A percentile compares a stretch with the other conserved stretches of the same genome.
These are phyloP conservation scores for Gynostemma pentaphyllum DNA, from an alignment of 306 rosid genomes.

Conservation along the genomic window DNA sequence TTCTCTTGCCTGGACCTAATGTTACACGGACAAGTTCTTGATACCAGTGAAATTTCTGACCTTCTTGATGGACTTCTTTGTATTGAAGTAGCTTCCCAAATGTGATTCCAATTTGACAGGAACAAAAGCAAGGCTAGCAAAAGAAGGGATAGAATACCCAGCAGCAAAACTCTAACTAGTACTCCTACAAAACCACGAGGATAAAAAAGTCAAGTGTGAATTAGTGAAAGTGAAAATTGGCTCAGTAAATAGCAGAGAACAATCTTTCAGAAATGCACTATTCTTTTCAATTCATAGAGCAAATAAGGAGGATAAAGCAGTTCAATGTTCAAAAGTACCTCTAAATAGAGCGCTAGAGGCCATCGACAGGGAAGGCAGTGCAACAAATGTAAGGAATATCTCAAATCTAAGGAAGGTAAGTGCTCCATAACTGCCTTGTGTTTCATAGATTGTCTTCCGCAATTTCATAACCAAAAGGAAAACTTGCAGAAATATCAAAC, in stretches of 20 bases:
- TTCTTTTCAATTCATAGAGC: not conserved
- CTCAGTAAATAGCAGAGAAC: not conserved
- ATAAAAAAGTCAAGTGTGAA: not conserved
- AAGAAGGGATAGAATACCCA: slow-evolving; percentile 26
- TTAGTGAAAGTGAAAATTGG: not conserved
- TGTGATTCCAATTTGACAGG: slow-evolving; percentile 76
- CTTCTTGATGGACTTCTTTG: slow-evolving; percentile 89
- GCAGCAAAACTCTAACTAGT: slow-evolving; percentile 52
- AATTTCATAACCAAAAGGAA: slow-evolving; percentile 51
- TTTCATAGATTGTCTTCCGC: slow-evolving; percentile 48
- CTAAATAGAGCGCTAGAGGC: slow-evolving; percentile 50
- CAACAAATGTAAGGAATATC: slow-evolving; percentile 61
- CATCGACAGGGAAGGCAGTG: slow-evolving; percentile 60
- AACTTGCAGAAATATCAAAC: slow-evolving; percentile 55
- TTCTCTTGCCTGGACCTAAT: slow-evolving; percentile 85
- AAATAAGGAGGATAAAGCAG: not conserved
- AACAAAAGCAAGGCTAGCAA: slow-evolving; percentile 63
- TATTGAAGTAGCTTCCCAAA: slow-evolving; percentile 79
- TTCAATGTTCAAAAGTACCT: slow-evolving; percentile 28
- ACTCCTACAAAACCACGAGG: slow-evolving; percentile 27
- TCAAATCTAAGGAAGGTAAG: slow-evolving; percentile 78
- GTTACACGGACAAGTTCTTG: slow-evolving; percentile 71
- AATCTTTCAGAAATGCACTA: not conserved
- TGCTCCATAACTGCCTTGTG: slow-evolving; percentile 47
- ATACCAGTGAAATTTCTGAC: slow-evolving; percentile 60